Base-by-base conservation (phyloP, 2,329 filamentous ascomycete species). In the Boeremia lycopersici region DNA sequence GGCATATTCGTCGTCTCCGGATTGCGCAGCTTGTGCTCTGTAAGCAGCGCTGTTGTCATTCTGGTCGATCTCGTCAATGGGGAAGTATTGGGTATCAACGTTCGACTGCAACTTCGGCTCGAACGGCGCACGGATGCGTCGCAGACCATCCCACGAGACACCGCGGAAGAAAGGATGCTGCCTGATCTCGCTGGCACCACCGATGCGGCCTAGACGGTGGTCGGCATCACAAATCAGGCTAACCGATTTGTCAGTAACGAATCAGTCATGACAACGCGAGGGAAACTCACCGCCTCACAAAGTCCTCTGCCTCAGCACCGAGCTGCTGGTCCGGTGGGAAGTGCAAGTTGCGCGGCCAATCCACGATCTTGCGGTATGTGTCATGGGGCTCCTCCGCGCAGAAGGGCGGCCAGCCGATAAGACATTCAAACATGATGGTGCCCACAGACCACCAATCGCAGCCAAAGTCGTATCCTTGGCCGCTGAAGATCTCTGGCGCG, bases 371-470 rank as follows among this genome's bases (percentile, higher is more conserved):
- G 64, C 93, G 89, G 79, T 99, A 99, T 1, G 95, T 98, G 76
- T 98, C 95, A 72, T 96, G 93, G 57, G 92, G 90, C 74, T 98
- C 93, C 75, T 99, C 95, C 17, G 95, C 93, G 75, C 95, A 99
- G 84, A 99, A 99, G 28, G 95, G 95, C 50, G 95, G 95, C 95
- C 95, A 99, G 68, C 95, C 95, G 58, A 99, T 92, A 64, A 99
- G 83, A 76, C 95, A 99, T 78, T 99, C 95, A 70, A 98, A 99
- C 95, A 99, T 98, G 78, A 99, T 99, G 39, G 95, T 97, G 48
- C 95, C 95, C 44, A 99, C 84, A 19, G 91, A 96, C 95, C 95
- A 99, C 95, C 95, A 99, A 81, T 99, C 95, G 75, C 95, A 99
- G 73, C 96, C 89, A 70, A 93, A 96, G 54, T 91, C 91, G 79